Conservation (phyloP, 225 moss, liverwort and hornwort genomes). For the Pseudisothecium myosuroides region DNA sequence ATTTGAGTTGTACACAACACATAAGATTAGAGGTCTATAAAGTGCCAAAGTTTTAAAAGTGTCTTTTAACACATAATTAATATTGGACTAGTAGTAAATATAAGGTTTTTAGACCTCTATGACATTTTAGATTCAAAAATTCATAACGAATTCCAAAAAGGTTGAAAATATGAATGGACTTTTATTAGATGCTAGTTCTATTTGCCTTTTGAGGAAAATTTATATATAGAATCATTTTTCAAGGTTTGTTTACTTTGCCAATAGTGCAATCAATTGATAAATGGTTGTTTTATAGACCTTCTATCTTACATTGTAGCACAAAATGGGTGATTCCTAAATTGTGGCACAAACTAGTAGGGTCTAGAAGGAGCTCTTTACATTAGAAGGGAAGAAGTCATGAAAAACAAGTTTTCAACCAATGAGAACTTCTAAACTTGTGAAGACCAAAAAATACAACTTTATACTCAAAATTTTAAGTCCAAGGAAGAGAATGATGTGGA, state of each 20-base stretch:
- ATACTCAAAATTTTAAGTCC: not conserved
- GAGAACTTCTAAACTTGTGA: not conserved
- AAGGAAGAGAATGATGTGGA: not conserved
- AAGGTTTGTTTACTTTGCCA: not conserved
- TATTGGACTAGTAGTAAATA: not conserved
- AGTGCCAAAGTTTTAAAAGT: not conserved
- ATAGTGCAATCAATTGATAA: not conserved
- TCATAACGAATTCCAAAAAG: not conserved
- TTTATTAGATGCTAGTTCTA: not conserved
- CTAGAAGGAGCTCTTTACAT: not conserved
- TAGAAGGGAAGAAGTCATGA: not conserved
- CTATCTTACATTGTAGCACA: not conserved
- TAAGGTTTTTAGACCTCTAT: not conserved
- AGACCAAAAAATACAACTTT: not conserved
- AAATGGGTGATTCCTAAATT: not conserved
- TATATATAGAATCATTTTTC: not conserved
- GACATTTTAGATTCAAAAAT: not conserved
- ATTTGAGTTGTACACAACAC: not conserved
- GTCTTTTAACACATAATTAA: not conserved
- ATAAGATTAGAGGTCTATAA: not conserved
- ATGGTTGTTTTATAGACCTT: not conserved
- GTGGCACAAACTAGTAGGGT: not conserved
- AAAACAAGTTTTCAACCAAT: not conserved
- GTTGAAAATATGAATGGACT: not conserved
- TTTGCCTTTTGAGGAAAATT: not conserved